Evolutionary conservation across 1,139 yeast species (phyloP).

Genomic region (Yamadazyma epiphylla): DNA sequence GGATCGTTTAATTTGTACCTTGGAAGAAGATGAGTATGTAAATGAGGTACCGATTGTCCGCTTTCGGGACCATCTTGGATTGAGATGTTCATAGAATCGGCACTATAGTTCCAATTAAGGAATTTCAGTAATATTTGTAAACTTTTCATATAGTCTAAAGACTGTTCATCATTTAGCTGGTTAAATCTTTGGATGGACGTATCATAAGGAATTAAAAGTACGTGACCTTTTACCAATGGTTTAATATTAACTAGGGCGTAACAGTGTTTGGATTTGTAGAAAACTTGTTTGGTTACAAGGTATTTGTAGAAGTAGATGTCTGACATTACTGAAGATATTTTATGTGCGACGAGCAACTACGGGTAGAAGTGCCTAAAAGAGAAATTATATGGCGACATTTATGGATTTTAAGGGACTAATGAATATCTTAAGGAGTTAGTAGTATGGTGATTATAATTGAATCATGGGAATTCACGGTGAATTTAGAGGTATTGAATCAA

Average conservation of each 20-base stretch:
- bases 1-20: slow-evolving; percentile 62
- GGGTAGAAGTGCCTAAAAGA: no score
- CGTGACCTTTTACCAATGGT: slow-evolving; percentile 90
- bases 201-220: slow-evolving; percentile 79
- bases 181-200: slow-evolving; percentile 54
- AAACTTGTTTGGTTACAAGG: slow-evolving; percentile 63
- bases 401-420: no score
- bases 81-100: slow-evolving; percentile 81
- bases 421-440: no score
- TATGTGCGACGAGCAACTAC: no score
- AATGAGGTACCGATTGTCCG: slow-evolving; percentile 91
- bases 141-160: slow-evolving; percentile 71
- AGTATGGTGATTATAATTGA: no score
- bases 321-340: slow-evolving; percentile 7
- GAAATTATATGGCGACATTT: no score
- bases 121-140: slow-evolving; percentile 69
- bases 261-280: slow-evolving; percentile 51
- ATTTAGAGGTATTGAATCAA: no score
- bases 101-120: slow-evolving; percentile 60
- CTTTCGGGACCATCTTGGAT: slow-evolving; percentile 96
- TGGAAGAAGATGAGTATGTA: slow-evolving; percentile 91
- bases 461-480: no score
- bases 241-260: slow-evolving; percentile 85
- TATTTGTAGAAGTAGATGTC: slow-evolving; percentile 49
- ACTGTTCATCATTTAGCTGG: slow-evolving; percentile 69